phyloP scores from a whole-genome alignment of 306 rosid genomes.

The Cucurbita ficifolia region DNA sequence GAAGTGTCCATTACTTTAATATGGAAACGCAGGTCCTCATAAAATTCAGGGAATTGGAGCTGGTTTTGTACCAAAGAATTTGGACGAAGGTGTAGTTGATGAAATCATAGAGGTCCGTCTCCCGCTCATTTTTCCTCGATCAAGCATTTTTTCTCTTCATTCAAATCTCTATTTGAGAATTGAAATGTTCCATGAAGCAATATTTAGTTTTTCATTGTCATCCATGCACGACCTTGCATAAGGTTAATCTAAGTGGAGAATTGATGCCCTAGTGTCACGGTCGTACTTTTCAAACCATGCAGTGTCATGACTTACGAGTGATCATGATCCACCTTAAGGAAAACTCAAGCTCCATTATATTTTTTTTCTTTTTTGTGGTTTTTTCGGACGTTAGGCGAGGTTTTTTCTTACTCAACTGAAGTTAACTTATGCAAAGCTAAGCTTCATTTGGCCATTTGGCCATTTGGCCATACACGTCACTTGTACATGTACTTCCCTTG shows the following conservation, averaged over 20 bases:
- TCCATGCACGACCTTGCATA: neutral
- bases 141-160: neutral
- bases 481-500: too few species aligned
- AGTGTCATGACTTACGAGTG: too few species aligned
- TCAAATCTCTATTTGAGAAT: neutral
- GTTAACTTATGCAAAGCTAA: too few species aligned
- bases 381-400: too few species aligned
- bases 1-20: neutral
- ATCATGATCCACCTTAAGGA: too few species aligned
- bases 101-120: slow-evolving; percentile 66
- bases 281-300: too few species aligned
- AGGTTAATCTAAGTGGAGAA: neutral
- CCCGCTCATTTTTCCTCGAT: neutral
- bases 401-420: too few species aligned
- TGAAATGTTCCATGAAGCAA: neutral
- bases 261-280: neutral
- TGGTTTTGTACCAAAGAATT: slow-evolving; percentile 92
- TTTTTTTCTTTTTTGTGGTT: too few species aligned
- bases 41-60: slow-evolving; percentile 99
- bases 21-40: slow-evolving; percentile 67
- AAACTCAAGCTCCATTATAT: too few species aligned
- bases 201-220: neutral
- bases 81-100: slow-evolving; percentile 69
- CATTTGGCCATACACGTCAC: too few species aligned
- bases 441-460: too few species aligned